These are phyloP conservation scores for Ogataea siamensis DNA, from an alignment of 805 yeast species.

Conservation along the genomic window DNA sequence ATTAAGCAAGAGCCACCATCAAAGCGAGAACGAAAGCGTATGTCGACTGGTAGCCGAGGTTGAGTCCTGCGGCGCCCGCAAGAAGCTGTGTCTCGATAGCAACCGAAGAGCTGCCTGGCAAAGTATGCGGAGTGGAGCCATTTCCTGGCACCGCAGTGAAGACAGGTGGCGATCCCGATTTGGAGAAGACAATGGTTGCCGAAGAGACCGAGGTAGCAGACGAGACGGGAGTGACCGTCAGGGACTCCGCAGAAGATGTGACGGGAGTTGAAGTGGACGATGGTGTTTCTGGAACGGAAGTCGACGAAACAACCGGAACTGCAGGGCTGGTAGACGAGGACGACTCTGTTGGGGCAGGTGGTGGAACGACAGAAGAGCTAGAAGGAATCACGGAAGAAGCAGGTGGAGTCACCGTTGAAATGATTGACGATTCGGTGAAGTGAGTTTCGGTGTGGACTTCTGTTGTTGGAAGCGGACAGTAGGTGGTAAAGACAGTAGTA, in stretches of 20 bases:
- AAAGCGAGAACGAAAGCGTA: slow-evolving; percentile 13
- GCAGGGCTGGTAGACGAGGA: slow-evolving; percentile 1
- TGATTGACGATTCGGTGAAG: neutral
- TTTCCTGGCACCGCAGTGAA: slow-evolving; percentile 4
- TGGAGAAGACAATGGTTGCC: neutral
- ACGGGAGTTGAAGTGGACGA: too few species aligned
- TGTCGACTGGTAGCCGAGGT: slow-evolving; percentile 7
- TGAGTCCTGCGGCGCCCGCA: slow-evolving; percentile 13
- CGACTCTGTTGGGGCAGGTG: slow-evolving; percentile 1
- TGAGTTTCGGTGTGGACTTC: slow-evolving; percentile 1
- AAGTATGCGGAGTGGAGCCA: neutral
- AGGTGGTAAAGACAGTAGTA: slow-evolving; percentile 10
- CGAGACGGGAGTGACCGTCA: neutral
- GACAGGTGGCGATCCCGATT: neutral
- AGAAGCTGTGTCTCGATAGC: slow-evolving; percentile 12
- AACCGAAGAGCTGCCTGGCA: slow-evolving; percentile 1
- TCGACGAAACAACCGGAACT: neutral
- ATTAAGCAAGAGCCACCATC: slow-evolving; percentile 13
- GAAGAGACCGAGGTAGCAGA: slow-evolving; percentile 2
- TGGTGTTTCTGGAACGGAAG: too few species aligned
- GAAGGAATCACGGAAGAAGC: slow-evolving; percentile 2
- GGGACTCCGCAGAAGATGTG: neutral
- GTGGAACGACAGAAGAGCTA: slow-evolving; percentile 1
- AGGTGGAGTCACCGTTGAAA: slow-evolving; percentile 1
- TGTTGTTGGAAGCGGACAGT: slow-evolving; percentile 11